Conservation (phyloP, 2,329 filamentous ascomycete species). For the Hortaea werneckii region DNA sequence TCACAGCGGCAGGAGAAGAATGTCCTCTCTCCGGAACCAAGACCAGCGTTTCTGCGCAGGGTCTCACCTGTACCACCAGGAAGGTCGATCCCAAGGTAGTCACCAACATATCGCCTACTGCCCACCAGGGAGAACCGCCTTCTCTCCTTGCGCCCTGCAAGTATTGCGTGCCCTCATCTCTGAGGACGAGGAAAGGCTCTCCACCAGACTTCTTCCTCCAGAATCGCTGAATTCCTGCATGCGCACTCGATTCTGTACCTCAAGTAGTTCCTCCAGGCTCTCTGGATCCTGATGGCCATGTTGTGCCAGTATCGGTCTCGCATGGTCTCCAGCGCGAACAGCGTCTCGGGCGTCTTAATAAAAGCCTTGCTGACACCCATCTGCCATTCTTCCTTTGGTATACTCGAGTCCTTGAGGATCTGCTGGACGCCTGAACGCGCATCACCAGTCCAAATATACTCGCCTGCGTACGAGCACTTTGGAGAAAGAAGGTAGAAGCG, state of each 20-base stretch:
- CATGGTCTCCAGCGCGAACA: constrained; percentile 97
- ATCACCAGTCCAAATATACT: constrained; percentile 91
- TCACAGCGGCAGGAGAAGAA: constrained; percentile 90
- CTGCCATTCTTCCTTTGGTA: constrained; percentile 90
- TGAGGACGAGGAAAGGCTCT: constrained; percentile 75
- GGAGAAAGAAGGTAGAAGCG: constrained; percentile 92
- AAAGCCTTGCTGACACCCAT: constrained; percentile 96
- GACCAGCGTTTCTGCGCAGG: constrained; percentile 62
- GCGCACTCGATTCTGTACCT: constrained; percentile 88
- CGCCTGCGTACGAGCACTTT: constrained; percentile 89
- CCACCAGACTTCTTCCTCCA: constrained; percentile 91
- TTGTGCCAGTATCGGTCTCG: constrained; percentile 98
- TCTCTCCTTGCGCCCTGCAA: constrained; percentile 81
- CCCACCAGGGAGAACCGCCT: constrained; percentile 84
- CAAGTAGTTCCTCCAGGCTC: constrained; percentile 93
- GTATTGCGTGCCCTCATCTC: constrained; percentile 78
- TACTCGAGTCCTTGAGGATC: constrained; percentile 92
- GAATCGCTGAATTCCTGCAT: constrained; percentile 86
- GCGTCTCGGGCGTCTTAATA: constrained; percentile 92
- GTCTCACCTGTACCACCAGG: constrained; percentile 68
- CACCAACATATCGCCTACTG: constrained; percentile 83
- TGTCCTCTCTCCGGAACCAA: constrained; percentile 58
- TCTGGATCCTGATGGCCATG: constrained; percentile 95
- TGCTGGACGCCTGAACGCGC: constrained; percentile 79
- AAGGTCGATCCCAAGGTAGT: constrained; percentile 85